Base-by-base conservation (phyloP, 1,284 basidiomycete species). In the Tilletiopsis washingtonensis region DNA sequence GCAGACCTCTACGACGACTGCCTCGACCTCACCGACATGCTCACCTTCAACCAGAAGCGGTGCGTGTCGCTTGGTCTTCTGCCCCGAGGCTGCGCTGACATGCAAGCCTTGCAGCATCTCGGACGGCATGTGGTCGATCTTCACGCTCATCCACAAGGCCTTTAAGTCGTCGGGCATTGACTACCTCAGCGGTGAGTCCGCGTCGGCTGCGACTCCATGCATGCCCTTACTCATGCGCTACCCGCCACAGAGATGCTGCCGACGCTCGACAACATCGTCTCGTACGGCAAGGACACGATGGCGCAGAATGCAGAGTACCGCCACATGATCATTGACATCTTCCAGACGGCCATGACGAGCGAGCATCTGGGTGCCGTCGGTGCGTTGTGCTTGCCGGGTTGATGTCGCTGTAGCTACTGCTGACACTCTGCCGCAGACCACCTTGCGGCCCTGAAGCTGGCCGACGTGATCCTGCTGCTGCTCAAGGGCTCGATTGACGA, bases 241-340 rank as follows among this genome's bases (percentile, higher is more conserved):
- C n/a, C n/a, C n/a, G n/a, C n/a, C n/a, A n/a, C n/a, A 85, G 89
- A 93, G 72, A 91, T 91, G 87, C 79, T 90, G 39, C 85, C 87
- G 6, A 83, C 85, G 3, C 75, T 93, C 49, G 88, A 91, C 77
- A 93, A 93, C 77, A 88, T 89, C 73, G 79, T 93, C 46, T 87
- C 85, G 12, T 91, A 84, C 68, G 89, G 89, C 9, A 78, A 81
- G 17, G 85, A 88, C 12, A 76, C 82, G 12, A 84, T 93, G 74
- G 83, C 84, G 64, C 69, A 79, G 27, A 82, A 82, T 44, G 74
- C 80, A 0, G 85, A 88, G 61, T 90, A 91, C 75, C 81, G 83
- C 66, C 79, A 82, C 60, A 88, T 88, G 82, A 75, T 86, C 25
- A 75, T 91, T 47, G 88, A 93, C 65, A 87, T 93, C 66, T 91